Percentiles rank a stretch among this genome's conserved stretches.
Evolutionary conservation across 2,329 filamentous ascomycete genomes (phyloP).

Genomic region (Gyromitra esculenta): DNA sequence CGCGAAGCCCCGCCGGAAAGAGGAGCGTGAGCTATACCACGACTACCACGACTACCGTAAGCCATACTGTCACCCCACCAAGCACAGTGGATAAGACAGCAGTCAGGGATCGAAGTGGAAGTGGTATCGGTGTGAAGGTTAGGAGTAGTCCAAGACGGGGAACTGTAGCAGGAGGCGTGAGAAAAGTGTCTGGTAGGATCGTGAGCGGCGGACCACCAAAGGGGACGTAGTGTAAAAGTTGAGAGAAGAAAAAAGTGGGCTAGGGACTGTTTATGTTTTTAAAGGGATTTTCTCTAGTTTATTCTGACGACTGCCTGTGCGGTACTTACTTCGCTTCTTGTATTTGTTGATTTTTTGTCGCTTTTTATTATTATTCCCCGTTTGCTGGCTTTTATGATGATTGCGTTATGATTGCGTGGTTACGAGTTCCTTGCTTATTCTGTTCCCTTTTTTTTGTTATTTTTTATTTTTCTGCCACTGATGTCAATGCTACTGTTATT

Average conservation of each 20-base stretch:
- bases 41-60: constrained; percentile 71
- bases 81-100: constrained; percentile 65
- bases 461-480: neutral
- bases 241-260: constrained; percentile 16
- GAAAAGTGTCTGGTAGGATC: constrained; percentile 74
- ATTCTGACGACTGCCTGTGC: constrained; percentile 16
- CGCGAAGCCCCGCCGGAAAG: constrained; percentile 68
- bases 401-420: constrained; percentile 43
- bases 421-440: constrained; percentile 47
- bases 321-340: constrained; percentile 46
- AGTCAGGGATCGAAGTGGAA: constrained; percentile 66
- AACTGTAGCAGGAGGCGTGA: constrained; percentile 67
- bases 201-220: constrained; percentile 63
- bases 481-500: constrained; percentile 4
- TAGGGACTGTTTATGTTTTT: constrained; percentile 14
- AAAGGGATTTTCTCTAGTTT: constrained; percentile 9
- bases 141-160: constrained; percentile 69
- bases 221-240: constrained; percentile 24
- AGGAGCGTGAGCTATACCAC: constrained; percentile 80
- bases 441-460: constrained; percentile 30
- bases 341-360: constrained; percentile 30
- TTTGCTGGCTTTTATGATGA: constrained; percentile 45
- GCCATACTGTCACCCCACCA: constrained; percentile 63
- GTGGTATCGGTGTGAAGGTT: constrained; percentile 59
- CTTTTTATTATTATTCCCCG: constrained; percentile 27